phyloP scores from a whole-genome alignment of 352 stramenopile species.

The Globisporangium solare region DNA sequence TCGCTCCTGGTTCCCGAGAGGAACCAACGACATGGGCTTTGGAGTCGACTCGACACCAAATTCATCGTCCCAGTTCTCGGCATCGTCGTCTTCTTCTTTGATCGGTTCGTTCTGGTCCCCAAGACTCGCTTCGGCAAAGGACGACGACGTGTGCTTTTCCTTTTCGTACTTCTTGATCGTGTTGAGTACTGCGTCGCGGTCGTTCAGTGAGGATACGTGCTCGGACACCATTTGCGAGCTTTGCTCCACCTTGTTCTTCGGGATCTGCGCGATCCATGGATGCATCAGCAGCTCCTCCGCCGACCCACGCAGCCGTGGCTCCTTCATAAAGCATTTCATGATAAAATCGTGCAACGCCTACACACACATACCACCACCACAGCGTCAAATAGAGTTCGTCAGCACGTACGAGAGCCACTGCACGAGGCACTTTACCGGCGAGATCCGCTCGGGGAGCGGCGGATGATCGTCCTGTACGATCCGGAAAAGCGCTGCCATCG shows the following conservation, averaged over 20 bases:
- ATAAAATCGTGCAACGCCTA: slow-evolving; percentile 90
- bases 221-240: slow-evolving; percentile 77
- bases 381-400: neutral
- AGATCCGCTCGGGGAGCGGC: slow-evolving; percentile 86
- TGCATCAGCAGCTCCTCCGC: slow-evolving; percentile 84
- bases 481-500: slow-evolving; percentile 88
- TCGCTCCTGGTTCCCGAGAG: neutral
- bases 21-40: slow-evolving; percentile 22
- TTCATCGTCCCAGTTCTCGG: slow-evolving; percentile 84
- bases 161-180: slow-evolving; percentile 86
- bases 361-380: neutral
- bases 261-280: slow-evolving; percentile 89
- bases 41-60: slow-evolving; percentile 52
- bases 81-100: slow-evolving; percentile 35
- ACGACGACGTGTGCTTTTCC: slow-evolving; percentile 17
- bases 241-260: slow-evolving; percentile 85
- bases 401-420: too few relatives aligned
- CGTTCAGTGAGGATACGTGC: slow-evolving; percentile 69
- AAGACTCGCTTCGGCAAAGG: slow-evolving; percentile 3
- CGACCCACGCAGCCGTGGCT: slow-evolving; percentile 74
- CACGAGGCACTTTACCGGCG: slow-evolving; percentile 32
- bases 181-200: slow-evolving; percentile 77
- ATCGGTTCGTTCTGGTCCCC: neutral
- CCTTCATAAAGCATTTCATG: slow-evolving; percentile 92
- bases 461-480: slow-evolving; percentile 93